Evolutionary conservation across 225 moss, liverwort and hornwort genomes (phyloP).

Genomic region (Physcomitrium patens): DNA sequence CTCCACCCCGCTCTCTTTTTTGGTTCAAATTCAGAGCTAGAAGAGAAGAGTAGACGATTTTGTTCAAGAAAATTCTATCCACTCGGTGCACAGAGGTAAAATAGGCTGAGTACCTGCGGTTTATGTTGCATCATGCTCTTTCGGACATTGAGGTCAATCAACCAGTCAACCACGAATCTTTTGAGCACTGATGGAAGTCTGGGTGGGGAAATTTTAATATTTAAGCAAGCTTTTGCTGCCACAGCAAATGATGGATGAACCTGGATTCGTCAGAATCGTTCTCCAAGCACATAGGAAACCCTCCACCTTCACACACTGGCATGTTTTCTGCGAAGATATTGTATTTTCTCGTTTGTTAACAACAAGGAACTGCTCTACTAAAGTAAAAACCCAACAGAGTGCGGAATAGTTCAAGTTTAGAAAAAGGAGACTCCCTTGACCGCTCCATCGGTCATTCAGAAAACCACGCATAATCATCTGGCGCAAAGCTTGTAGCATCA

Average conservation of each 20-base stretch:
- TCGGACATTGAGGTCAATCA: slow-evolving; percentile 17
- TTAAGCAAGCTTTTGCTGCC: background rate
- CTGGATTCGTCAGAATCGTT: background rate
- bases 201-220: background rate
- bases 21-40: no score
- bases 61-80: no score
- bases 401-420: background rate
- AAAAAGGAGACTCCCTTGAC: background rate
- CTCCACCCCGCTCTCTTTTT: no score
- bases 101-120: no score
- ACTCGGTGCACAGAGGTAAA: no score
- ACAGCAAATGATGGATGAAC: background rate
- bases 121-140: background rate
- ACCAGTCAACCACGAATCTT: background rate
- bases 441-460: background rate
- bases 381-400: background rate
- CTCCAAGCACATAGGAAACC: background rate
- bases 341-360: background rate
- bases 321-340: no score
- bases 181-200: background rate
- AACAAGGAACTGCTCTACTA: background rate
- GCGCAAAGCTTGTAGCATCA: background rate
- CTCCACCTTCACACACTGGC: background rate
- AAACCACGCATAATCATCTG: background rate
- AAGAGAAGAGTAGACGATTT: no score